Evolutionary conservation across 2,329 filamentous ascomycete species (phyloP).

Genomic region (Fusarium sp.): DNA sequence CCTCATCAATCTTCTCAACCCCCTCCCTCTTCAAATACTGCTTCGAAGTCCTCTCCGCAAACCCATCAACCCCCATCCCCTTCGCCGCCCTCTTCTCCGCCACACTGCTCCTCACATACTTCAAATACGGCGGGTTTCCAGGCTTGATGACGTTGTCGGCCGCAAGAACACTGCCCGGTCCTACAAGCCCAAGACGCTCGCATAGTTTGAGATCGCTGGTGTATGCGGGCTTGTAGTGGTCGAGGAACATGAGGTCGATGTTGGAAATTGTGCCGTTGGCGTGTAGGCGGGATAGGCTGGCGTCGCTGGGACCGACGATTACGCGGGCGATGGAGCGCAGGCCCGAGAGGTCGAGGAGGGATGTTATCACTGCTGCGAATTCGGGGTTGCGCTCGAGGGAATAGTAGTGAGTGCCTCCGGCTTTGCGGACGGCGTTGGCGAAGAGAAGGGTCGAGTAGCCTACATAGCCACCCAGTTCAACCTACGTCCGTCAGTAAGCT

Average conservation of each 20-base stretch:
- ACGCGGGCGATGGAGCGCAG: conserved; percentile 78
- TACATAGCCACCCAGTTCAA: conserved; percentile 85
- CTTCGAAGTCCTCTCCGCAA: conserved; percentile 61
- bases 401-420: conserved; percentile 75
- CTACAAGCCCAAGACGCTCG: conserved; percentile 76
- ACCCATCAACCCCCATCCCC: conserved; percentile 53
- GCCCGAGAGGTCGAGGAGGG: conserved; percentile 80
- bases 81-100: conserved; percentile 67
- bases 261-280: conserved; percentile 64
- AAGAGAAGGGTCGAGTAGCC: conserved; percentile 87
- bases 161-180: conserved; percentile 71
- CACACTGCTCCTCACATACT: conserved; percentile 76
- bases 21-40: conserved; percentile 70
- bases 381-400: conserved; percentile 81
- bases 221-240: conserved; percentile 85
- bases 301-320: conserved; percentile 76
- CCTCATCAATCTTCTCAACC: conserved; percentile 54
- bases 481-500: conserved; percentile 45
- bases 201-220: conserved; percentile 80
- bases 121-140: conserved; percentile 77
- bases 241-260: conserved; percentile 82
- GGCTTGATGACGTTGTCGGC: conserved; percentile 80
- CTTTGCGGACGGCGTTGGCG: conserved; percentile 72
- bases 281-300: conserved; percentile 73
- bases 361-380: conserved; percentile 77